Conservation (phyloP, 2,329 filamentous ascomycete species). For the Aurifilum marmelostoma region DNA sequence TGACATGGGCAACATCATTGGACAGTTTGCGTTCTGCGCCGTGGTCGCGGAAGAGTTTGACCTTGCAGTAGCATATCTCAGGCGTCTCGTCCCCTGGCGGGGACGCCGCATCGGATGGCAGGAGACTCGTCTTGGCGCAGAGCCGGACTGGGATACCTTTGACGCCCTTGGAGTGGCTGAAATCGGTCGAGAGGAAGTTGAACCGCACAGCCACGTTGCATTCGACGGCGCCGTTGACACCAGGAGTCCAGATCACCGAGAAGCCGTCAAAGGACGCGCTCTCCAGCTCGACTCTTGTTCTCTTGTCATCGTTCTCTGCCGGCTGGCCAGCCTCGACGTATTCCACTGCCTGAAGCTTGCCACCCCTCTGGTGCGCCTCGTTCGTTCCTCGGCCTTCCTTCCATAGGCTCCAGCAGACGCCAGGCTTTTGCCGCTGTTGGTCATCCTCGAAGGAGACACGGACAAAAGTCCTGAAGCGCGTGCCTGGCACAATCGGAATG, state of each 20-base stretch:
- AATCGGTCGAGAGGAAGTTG: conserved; percentile 98
- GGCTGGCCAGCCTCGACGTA: conserved; percentile 74
- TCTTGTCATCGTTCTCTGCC: conserved; percentile 65
- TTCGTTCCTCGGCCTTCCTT: conserved; percentile 96
- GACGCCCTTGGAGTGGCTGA: conserved; percentile 97
- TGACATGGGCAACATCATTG: conserved; percentile 92
- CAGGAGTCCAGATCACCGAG: conserved; percentile 84
- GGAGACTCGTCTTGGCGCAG: conserved; percentile 82
- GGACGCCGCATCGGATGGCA: conserved; percentile 52
- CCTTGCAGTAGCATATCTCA: conserved; percentile 93
- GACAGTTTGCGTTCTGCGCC: conserved; percentile 93
- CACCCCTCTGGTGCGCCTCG: conserved; percentile 91
- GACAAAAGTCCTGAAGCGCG: conserved; percentile 85
- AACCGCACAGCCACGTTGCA: conserved; percentile 91
- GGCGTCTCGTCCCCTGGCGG: conserved; percentile 49
- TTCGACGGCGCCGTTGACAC: conserved; percentile 68
- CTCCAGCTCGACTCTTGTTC: conserved; percentile 71
- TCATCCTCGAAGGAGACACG: conserved; percentile 98
- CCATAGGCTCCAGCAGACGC: conserved; percentile 78
- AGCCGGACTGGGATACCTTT: conserved; percentile 95
- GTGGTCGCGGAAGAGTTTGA: conserved; percentile 95
- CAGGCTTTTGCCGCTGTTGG: conserved; percentile 78
- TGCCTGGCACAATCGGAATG: conserved; percentile 59
- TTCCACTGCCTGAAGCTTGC: conserved; percentile 91
- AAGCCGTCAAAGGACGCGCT: conserved; percentile 90